Evolutionary conservation across 192 early-diverging fungal genomes (phyloP), one percentile per base, ranked within the genome.

Genomic region (Entomortierella lignicola): DNA sequence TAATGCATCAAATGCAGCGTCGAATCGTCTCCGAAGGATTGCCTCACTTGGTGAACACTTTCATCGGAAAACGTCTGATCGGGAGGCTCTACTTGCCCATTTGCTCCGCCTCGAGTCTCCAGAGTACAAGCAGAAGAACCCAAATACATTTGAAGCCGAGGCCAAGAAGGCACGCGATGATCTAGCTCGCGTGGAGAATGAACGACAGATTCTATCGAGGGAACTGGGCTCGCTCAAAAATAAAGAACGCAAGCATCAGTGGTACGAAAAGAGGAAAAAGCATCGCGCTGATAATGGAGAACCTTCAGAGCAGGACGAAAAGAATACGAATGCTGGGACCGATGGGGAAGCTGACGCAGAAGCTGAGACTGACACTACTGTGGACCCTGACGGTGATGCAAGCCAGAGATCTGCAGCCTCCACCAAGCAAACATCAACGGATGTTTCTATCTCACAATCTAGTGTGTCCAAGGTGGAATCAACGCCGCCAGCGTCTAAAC

Each of bases 201-300:
- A 74, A n/a, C 56, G 72, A 44, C 25, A 39, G 0, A 61, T 69
- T 18, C 31, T 86, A 15, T 63, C 53, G 17, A 71, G 81, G 32
- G 71, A 86, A 32, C 34, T 85, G 30, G 61, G 63, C 1, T 73
- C 63, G 10, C 68, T 86, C 15, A 85, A 84, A 56, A 77, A 81
- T 26, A 85, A 88, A 64, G 87, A 88, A 65, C 82, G 87, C 51
- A 88, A 88, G 61, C 87, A 88, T 60, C 87, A 86, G 53, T 88
- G 87, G 87, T 88, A 88, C 27, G 85, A 88, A 54, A 82, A 81
- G 63, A 72, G 77, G 30, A 86, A 88, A 51, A 67, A 79, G 32
- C 58, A 71, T 34, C 73, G 72, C 10, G 51, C n/a, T 11, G 61
- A 50, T 0, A 48, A 57, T 23, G 66, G 50, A 23, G 66, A 60